These are phyloP conservation scores for Leavenworthia alabamica DNA, from an alignment of 345 rosid species.

Conservation along the genomic window DNA sequence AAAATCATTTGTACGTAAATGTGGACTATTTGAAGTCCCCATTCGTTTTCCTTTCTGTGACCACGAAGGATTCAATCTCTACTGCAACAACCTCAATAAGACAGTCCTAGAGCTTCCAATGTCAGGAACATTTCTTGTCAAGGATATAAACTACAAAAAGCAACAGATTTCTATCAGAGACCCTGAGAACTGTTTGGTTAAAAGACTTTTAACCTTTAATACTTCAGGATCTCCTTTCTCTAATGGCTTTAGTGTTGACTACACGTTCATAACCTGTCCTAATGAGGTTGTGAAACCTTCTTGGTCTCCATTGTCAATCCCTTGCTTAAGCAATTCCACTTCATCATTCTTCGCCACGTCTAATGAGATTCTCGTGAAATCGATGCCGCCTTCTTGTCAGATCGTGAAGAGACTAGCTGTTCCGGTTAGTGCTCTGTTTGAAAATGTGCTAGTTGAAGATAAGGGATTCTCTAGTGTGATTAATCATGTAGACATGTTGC, in stretches of 20 bases:
- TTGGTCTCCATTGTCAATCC: slow-evolving; percentile 22
- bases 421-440: slow-evolving; percentile 21
- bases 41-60: slow-evolving; percentile 69
- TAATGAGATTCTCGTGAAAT: slow-evolving; percentile 3
- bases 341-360: slow-evolving; percentile 49
- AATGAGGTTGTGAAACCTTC: slow-evolving; percentile 25
- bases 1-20: not conserved
- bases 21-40: slow-evolving; percentile 24
- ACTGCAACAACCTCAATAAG: slow-evolving; percentile 28
- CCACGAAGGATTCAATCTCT: slow-evolving; percentile 45
- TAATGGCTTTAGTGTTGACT: slow-evolving; percentile 27
- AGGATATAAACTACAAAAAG: slow-evolving; percentile 35
- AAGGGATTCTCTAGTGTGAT: slow-evolving; percentile 27
- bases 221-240: slow-evolving; percentile 55
- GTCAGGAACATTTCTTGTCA: slow-evolving; percentile 50
- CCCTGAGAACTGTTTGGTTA: slow-evolving; percentile 44
- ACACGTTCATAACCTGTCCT: slow-evolving; percentile 63
- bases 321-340: slow-evolving; percentile 54
- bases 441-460: not conserved
- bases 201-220: slow-evolving; percentile 41
- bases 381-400: slow-evolving; percentile 35
- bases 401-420: slow-evolving; percentile 23
- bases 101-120: slow-evolving; percentile 44
- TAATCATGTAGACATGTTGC: slow-evolving; percentile 19
- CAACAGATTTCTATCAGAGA: slow-evolving; percentile 49